phyloP scores from a whole-genome alignment of 2,329 filamentous ascomycete genomes.

The Uncinocarpus reesii region DNA sequence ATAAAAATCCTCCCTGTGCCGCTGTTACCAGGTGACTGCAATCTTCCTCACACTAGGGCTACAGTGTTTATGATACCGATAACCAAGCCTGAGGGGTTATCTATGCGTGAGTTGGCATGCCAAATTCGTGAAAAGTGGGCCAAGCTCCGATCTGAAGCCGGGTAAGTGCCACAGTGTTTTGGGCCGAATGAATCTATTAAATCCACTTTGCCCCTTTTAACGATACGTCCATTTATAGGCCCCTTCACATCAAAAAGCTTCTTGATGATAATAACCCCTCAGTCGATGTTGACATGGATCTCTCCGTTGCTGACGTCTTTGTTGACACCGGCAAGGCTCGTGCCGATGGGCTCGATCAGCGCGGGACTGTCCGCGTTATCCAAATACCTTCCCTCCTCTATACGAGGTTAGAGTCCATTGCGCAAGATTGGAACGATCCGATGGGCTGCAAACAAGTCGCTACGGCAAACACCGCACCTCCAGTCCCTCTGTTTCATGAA shows the following conservation, averaged over 20 bases:
- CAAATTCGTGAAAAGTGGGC: constrained; percentile 29
- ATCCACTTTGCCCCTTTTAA: too few relatives aligned
- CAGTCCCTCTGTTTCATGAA: constrained; percentile 11
- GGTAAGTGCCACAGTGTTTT: constrained; percentile 25
- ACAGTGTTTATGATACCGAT: constrained; percentile 27
- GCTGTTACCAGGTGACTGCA: constrained; percentile 18
- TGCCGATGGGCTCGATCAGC: constrained; percentile 29
- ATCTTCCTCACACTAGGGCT: background rate
- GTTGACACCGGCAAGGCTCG: constrained; percentile 29
- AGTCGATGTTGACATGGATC: constrained; percentile 25
- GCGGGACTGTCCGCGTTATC: constrained; percentile 27
- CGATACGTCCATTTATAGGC: constrained; percentile 18
- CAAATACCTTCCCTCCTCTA: constrained; percentile 23
- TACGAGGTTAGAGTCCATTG: constrained; percentile 28
- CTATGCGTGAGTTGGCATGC: constrained; percentile 24
- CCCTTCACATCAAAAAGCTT: constrained; percentile 30
- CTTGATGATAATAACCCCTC: constrained; percentile 28
- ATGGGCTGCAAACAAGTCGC: background rate
- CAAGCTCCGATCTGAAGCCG: constrained; percentile 25
- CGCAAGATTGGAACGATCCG: constrained; percentile 28
- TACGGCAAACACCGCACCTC: background rate
- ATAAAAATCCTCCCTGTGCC: constrained; percentile 28
- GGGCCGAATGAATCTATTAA: too few relatives aligned
- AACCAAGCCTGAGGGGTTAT: constrained; percentile 25
- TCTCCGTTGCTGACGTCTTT: constrained; percentile 32